Evolutionary conservation across 2,329 filamentous ascomycete genomes (phyloP), one percentile per base, ranked within the genome.

Genomic region (Geosmithia morbida): DNA sequence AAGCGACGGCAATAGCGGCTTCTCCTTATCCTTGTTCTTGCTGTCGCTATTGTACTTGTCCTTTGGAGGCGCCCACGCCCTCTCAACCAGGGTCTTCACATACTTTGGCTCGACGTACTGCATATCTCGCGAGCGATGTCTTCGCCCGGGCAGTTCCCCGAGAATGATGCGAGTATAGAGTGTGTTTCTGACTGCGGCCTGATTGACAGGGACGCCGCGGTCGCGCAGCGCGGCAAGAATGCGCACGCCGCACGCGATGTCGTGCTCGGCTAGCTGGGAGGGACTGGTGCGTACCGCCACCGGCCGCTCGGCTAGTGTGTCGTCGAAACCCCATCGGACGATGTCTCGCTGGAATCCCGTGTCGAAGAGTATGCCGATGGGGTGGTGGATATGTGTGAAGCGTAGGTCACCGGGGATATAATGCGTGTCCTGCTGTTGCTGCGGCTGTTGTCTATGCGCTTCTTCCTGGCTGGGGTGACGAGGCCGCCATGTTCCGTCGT

Each of bases 351-450:
- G 59, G 18, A 74, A 48, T 22, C 54, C 55, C 11, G 51, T 45
- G 41, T 65, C 58, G 51, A 77, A 75, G 18, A 77, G 59, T 39
- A 61, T 61, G 41, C 62, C 64, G 7, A 77, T 48, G 2, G 74
- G 74, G 49, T 77, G 74, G 13, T 63, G 54, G 1, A 58, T 60
- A 46, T 68, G 65, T 10, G 52, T 50, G 20, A 64, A 56, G 1
- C 66, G 62, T 13, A 76, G 56, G 47, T 75, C 72, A 22, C 54
- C 57, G 16, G 57, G 61, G 44, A 61, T 68, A 46, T 51, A 57
- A 16, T 52, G 48, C 29, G 49, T 52, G 29, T 48, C 48, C 17
- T 50, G 17, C n/a, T 42, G 3, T 18, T 42, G 17, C 20, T 42
- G 41, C 16, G 6, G 41, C 41, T 42, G 45, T 19, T 19, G 22